phyloP scores from a whole-genome alignment of 2,329 filamentous ascomycete genomes.

The Albophoma yamanashiensis region DNA sequence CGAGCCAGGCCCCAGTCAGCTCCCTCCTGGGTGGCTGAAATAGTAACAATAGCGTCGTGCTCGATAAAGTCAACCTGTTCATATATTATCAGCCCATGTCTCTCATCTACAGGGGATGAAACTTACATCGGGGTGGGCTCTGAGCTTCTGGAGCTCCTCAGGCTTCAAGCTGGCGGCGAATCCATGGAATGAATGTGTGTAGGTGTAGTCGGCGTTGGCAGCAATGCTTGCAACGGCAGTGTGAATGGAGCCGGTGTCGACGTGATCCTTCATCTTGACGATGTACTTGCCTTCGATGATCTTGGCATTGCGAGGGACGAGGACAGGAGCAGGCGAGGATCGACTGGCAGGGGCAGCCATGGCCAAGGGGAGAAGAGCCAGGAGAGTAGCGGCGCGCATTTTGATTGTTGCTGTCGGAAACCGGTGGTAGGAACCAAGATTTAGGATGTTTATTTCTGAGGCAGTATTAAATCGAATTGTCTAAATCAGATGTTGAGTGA shows the following conservation, averaged over 20 bases:
- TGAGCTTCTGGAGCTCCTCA: slow-evolving; percentile 14
- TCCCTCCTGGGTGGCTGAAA: slow-evolving; percentile 29
- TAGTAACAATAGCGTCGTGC: slow-evolving; percentile 36
- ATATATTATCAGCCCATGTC: background rate
- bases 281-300: slow-evolving; percentile 26
- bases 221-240: slow-evolving; percentile 15
- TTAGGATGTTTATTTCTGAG: too few relatives aligned
- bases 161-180: slow-evolving; percentile 16
- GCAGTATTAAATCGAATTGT: background rate
- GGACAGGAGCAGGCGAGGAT: slow-evolving; percentile 20
- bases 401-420: slow-evolving; percentile 5
- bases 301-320: slow-evolving; percentile 18
- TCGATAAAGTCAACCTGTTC: slow-evolving; percentile 24
- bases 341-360: slow-evolving; percentile 20
- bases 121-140: slow-evolving; percentile 14
- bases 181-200: slow-evolving; percentile 14
- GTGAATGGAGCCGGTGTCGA: slow-evolving; percentile 10
- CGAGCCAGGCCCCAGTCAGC: slow-evolving; percentile 30
- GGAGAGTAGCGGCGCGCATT: slow-evolving; percentile 21
- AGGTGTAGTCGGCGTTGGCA: slow-evolving; percentile 21
- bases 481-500: background rate
- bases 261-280: slow-evolving; percentile 21
- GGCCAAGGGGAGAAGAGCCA: slow-evolving; percentile 20
- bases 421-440: background rate
- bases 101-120: background rate